Evolutionary conservation across 1,284 basidiomycete species (phyloP).

Genomic region (Pterulicium gracile): DNA sequence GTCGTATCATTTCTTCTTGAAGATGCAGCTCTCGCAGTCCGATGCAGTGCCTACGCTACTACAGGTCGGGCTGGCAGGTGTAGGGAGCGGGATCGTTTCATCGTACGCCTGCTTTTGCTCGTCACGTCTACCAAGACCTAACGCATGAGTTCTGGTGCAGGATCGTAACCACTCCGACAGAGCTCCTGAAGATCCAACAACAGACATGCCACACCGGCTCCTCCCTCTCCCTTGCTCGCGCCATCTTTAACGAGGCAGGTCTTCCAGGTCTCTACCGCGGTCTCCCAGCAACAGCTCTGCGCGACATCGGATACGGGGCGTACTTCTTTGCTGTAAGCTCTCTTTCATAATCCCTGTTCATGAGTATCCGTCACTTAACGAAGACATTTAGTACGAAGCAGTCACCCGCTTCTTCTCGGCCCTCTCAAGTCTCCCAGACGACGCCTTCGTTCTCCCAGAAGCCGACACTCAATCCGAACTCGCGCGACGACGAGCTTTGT

Average conservation of each 20-base stretch:
- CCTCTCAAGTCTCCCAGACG: conserved; percentile 14
- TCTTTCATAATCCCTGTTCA: no score
- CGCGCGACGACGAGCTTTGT: conserved; percentile 28
- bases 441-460: conserved; percentile 31
- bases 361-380: no score
- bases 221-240: conserved; percentile 38
- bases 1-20: conserved; percentile 62
- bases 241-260: conserved; percentile 47
- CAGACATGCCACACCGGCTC: conserved; percentile 37
- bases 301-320: conserved; percentile 74
- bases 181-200: conserved; percentile 82
- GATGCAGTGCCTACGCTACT: conserved; percentile 42
- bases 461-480: no score
- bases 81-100: conserved; percentile 64
- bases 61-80: conserved; percentile 69
- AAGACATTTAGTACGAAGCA: neutral
- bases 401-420: neutral
- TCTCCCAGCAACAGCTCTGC: conserved; percentile 53
- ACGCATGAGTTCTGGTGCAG: no score
- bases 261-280: conserved; percentile 71
- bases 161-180: conserved; percentile 69
- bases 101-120: conserved; percentile 38
- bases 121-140: no score
- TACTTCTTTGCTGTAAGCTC: conserved; percentile 66
- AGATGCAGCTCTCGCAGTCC: conserved; percentile 37